A percentile compares a stretch with the other conserved stretches of the same genome.
Evolutionary conservation across 306 rosid species (phyloP).

Genomic region (Amphicarpaea edgeworthii): DNA sequence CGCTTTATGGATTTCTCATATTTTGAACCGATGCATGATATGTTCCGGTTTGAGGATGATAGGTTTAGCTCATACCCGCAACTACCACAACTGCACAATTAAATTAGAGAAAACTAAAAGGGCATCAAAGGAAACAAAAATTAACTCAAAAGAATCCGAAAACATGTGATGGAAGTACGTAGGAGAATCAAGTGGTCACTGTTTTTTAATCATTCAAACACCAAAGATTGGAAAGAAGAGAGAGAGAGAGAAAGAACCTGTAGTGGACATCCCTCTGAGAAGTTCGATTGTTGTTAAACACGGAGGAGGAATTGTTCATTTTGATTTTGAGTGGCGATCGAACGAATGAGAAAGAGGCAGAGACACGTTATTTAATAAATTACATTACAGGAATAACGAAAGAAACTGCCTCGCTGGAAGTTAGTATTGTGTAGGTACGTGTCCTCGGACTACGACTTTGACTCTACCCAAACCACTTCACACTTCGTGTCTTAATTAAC

Average conservation of each 20-base stretch:
- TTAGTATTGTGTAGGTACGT: conserved; percentile 8
- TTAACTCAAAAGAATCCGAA: not conserved
- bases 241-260: conserved; percentile 64
- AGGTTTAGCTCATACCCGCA: conserved; percentile 91
- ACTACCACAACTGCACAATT: conserved; percentile 79
- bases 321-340: not conserved
- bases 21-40: conserved; percentile 74
- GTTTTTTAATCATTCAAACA: not conserved
- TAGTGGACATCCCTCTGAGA: conserved; percentile 82
- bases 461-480: conserved; percentile 30
- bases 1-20: conserved; percentile 86
- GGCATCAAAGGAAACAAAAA: not conserved
- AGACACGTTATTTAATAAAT: not conserved
- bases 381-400: not conserved
- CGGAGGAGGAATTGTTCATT: conserved; percentile 60
- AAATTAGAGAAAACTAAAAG: not conserved
- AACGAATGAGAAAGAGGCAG: not conserved
- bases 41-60: conserved; percentile 76
- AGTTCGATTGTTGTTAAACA: conserved; percentile 40
- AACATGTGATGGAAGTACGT: not conserved
- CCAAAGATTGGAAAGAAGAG: not conserved
- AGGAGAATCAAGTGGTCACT: not conserved
- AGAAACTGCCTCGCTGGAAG: not conserved
- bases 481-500: not conserved
- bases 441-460: conserved; percentile 33